Conservation (phyloP, 2,329 filamentous ascomycete species). For the Fusarium udum region DNA sequence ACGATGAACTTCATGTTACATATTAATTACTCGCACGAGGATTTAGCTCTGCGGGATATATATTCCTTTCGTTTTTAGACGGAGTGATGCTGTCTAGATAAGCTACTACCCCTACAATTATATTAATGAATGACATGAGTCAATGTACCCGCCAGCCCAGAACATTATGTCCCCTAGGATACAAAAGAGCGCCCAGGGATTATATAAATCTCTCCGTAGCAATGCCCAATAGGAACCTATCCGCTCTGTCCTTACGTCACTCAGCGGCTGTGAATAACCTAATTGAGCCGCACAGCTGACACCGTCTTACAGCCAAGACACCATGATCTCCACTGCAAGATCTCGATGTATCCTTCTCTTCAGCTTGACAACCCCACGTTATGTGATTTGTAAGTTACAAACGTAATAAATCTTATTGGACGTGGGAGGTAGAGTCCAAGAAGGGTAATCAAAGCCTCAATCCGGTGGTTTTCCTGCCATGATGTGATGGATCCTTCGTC, state of each 20-base stretch:
- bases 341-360: no score
- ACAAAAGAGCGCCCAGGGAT: background rate
- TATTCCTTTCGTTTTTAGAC: background rate
- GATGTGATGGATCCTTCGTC: background rate
- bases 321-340: background rate
- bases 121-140: background rate
- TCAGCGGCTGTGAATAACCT: rapidly evolving
- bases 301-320: background rate
- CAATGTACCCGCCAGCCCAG: rapidly evolving
- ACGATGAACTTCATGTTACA: rapidly evolving
- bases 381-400: background rate
- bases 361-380: background rate
- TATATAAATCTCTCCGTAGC: background rate
- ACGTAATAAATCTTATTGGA: background rate
- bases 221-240: no score
- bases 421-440: rapidly evolving
- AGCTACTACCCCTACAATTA: rapidly evolving
- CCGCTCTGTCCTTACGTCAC: background rate
- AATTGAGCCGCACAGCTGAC: background rate
- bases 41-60: rapidly evolving
- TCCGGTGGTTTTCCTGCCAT: background rate
- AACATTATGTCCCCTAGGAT: background rate
- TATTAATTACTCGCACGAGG: no score
- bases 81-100: background rate
- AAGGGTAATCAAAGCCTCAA: rapidly evolving